Evolutionary conservation across 106 monocot genomes (phyloP), one percentile per base, ranked within the genome.

Genomic region (Acorus gramineus): DNA sequence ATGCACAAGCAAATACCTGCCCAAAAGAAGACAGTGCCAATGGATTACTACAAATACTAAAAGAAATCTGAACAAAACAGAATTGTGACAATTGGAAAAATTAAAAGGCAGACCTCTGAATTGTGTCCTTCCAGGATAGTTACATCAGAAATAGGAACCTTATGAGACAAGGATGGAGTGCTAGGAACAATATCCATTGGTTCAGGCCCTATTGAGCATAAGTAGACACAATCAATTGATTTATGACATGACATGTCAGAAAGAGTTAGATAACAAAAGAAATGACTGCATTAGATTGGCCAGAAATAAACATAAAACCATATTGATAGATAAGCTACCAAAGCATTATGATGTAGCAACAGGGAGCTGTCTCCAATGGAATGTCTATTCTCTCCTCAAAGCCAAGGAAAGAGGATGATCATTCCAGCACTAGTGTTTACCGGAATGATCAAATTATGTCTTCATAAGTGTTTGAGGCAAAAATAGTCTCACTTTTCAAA

Each of bases 1-100:
- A 99, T 61, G 98, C 92, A 80, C 98, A 99, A 57, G 92, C 92
- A 73, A 99, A 99, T 44, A 99, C 98, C 98, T 99, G 57, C 28
- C 28, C 28, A 28, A 28, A 28, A 28, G 4, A 65, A 13, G 46
- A 52, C 10, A 4, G 47, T 47, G 49, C 53, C 45, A 60, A 60
- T 43, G 10, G 8, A 54, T 28, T 50, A 66, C 9, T 51, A 42
- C 6, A 11, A 6, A 8, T 14, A 53, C 54, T 54, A 53, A 6
- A 57, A 3, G 5, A 48, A 61, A 45, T 28, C 11, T 44, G 49
- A 11, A 64, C 4, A 44, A 60, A 79, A 47, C 53, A 56, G 9
- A 51, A 74, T 7, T 55, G 50, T 60, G 3, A 72, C 28, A 28
- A 28, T 28, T 28, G 28, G 28, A 28, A 28, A 28, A 28, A 28